These are phyloP conservation scores for Populus hybrid DNA, from an alignment of 441 rosid species.

Conservation along the genomic window DNA sequence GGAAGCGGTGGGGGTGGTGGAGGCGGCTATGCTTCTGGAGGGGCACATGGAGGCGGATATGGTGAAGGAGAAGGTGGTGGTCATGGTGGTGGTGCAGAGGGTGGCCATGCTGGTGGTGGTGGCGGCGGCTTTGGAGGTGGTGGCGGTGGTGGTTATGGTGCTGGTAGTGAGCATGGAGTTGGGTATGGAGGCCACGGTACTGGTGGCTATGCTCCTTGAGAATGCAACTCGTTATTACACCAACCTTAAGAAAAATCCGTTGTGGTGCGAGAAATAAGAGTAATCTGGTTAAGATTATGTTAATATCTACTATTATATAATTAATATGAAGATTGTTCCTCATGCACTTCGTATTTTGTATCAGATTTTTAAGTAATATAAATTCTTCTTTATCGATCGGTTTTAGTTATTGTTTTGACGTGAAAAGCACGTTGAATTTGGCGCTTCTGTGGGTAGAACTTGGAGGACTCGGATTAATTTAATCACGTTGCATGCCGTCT, in stretches of 20 bases:
- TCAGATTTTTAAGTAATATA: not conserved
- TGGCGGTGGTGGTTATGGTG: slow-evolving; percentile 1
- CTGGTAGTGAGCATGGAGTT: not conserved
- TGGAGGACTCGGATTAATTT: not conserved
- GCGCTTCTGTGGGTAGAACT: not conserved
- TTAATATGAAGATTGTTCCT: not conserved
- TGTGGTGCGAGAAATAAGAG: not conserved
- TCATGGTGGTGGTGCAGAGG: slow-evolving; percentile 1
- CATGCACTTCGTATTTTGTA: not conserved
- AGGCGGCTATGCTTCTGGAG: not conserved
- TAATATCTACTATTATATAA: not conserved
- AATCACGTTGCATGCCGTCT: not conserved
- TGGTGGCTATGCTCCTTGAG: slow-evolving; percentile 18
- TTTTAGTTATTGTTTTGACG: not conserved
- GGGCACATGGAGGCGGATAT: slow-evolving; percentile 1
- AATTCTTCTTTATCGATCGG: not conserved
- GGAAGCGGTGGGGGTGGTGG: slow-evolving; percentile 11
- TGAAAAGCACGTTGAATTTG: not conserved
- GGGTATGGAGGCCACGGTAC: not conserved
- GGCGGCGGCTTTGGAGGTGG: not conserved
- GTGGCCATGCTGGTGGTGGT: not conserved
- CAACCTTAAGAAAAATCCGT: not conserved
- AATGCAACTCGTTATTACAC: not conserved
- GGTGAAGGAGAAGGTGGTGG: slow-evolving; percentile 13
- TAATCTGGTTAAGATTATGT: not conserved